Evolutionary conservation across 2,329 filamentous ascomycete species (phyloP), one percentile per base, ranked within the genome.

Genomic region (Karstenula rhodostoma): DNA sequence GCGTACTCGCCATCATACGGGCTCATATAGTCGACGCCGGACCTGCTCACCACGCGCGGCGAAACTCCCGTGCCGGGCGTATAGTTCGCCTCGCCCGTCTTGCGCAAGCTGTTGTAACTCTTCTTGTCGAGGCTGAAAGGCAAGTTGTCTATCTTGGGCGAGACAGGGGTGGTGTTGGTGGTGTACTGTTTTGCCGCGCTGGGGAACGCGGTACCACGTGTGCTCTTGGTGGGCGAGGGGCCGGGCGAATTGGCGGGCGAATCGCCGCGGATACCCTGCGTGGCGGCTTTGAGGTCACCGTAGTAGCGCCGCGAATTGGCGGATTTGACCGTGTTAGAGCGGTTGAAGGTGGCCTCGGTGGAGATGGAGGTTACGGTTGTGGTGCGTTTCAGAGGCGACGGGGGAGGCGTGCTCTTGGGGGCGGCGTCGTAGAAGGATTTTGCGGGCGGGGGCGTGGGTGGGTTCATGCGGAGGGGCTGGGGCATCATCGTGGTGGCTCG

Each of bases 401-500:
- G 62, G 12, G 53, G 59, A n/a, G 54, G 37, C 19, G 67, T 66
- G 55, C 42, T 67, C 35, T 52, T 67, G 51, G 52, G n/a, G 13
- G 22, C 29, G 19, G 64, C 63, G 22, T 65, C 54, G 27, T 67
- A 44, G 48, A 63, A 62, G 22, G 57, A 62, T 47, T 63, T 63
- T 49, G 65, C 40, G 17, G 73, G 72, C 3, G 79, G 73, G 22
- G 77, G 80, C 1, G 79, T 79, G 1, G 81, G 81, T 4, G 82
- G 82, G 63, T 83, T 81, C 80, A 83, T 83, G 48, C 78, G 75
- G 7, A 84, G 73, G 1, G 81, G 81, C 59, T 79, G 74, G 15
- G 76, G 78, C 33, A 76, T 61, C 64, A 76, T 61, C 64, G 78
- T 69, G n/a, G 68, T 62, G 9, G 66, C 60, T 3, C 67, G 61